A percentile compares a stretch with the other conserved stretches of the same genome.
These are phyloP conservation scores for Tetradesmus obliquus DNA, from an alignment of 139 green algal genomes.

Conservation along the genomic window DNA sequence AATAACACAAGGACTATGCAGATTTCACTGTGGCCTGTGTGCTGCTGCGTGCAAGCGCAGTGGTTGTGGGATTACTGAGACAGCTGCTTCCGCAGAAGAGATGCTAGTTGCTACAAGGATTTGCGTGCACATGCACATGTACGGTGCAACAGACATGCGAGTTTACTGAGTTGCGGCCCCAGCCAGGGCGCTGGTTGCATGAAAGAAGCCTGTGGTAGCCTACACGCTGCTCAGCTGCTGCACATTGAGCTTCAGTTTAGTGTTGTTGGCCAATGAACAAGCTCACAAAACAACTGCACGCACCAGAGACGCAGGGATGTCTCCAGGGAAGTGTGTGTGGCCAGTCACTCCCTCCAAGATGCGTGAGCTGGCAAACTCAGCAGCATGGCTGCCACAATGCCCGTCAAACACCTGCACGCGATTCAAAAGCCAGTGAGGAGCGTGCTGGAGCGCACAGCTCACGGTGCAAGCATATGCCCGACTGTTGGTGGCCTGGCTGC, in stretches of 20 bases:
- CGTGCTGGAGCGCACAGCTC: background rate
- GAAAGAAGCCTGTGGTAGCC: too few species aligned
- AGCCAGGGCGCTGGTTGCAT: too few species aligned
- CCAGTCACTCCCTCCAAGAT: slow-evolving; percentile 5
- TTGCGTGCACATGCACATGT: too few species aligned
- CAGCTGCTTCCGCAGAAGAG: background rate
- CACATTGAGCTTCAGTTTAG: too few species aligned
- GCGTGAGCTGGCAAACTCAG: slow-evolving; percentile 37
- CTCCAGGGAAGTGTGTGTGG: background rate
- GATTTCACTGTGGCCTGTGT: background rate
- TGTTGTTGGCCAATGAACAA: background rate
- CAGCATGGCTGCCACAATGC: slow-evolving; percentile 30
- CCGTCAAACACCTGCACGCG: slow-evolving; percentile 36
- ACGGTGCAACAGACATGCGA: too few species aligned
- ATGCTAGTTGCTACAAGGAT: too few species aligned
- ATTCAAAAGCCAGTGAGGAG: background rate
- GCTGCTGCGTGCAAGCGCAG: background rate
- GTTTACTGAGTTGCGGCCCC: too few species aligned
- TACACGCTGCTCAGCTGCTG: too few species aligned
- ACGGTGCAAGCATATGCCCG: background rate
- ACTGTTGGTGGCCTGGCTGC: background rate
- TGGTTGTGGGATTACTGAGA: background rate
- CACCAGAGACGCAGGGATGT: slow-evolving; percentile 24
- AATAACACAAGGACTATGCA: background rate
- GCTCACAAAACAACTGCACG: background rate